Base-by-base conservation (phyloP, 441 rosid genomes). In the Populus hybrid region DNA sequence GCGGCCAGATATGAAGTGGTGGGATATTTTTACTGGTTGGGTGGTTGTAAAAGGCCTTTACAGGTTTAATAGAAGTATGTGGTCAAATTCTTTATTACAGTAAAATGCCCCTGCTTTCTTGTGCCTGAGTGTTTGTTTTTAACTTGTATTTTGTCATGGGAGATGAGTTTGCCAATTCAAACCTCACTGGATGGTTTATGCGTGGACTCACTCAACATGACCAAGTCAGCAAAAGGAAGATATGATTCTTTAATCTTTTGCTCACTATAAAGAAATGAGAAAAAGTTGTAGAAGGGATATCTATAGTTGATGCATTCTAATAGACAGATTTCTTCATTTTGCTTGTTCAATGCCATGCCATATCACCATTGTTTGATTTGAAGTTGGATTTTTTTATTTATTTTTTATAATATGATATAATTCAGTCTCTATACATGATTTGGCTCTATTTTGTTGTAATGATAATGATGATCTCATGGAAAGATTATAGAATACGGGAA, bases 201-300 rank as follows among this genome's bases (percentile, higher is more conserved):
- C 18, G 6, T 12, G 20, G 56, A 45, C 56, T 45, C 56, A 4
- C 56, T 12, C 56, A 45, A 45, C 3, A 1, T 45, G 77, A 72
- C 31, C 35, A 24, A 12, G 29, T 74, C 71, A 71, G 33, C 45
- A 3, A 29, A 53, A 36, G 3, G 6, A 24, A 29, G 50, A 64
- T 61, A 63, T 67, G 72, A 68, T 38, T 53, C 14, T 75, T 28
- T 35, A 20, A 38, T 24, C 20, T 0, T 1, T 16, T 14, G 53
- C 53, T 42, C 16, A 18, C 10, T 5, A 45, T 4, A 7, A 3
- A 24, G 20, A 33, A 14, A 64, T 4, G 35, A 42, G 40, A 70
- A 29, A 64, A 79, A 7, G 53, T 33, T 33, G n/a, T 33, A 69
- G 71, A 74, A 79, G 76, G 69, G 69, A 69, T 42, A 2, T 12